Conservation (phyloP, 2,329 filamentous ascomycete genomes). For the Huntiella moniliformis region DNA sequence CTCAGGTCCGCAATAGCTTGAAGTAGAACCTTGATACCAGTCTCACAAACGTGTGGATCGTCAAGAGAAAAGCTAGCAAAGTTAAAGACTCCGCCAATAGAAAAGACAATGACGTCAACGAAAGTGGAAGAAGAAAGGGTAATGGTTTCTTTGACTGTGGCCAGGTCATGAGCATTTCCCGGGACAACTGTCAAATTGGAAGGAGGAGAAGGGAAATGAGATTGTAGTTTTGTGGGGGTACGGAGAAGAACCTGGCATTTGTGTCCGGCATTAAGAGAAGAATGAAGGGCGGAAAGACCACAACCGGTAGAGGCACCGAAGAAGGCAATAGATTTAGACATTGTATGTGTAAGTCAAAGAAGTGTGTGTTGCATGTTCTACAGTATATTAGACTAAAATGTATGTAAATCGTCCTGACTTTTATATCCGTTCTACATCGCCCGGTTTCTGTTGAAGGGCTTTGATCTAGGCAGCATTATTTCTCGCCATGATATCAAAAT, state of each 20-base stretch:
- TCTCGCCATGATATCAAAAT: too few relatives aligned
- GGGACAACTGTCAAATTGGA: conserved; percentile 22
- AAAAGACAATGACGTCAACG: conserved; percentile 28
- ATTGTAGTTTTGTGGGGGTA: conserved; percentile 28
- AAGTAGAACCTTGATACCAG: conserved; percentile 25
- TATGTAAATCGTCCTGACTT: too few relatives aligned
- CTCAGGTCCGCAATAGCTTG: conserved; percentile 20
- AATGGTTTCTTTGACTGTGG: conserved; percentile 22
- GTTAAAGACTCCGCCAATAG: conserved; percentile 24
- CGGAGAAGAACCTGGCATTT: conserved; percentile 31
- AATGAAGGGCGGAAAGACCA: conserved; percentile 27
- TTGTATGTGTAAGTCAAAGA: too few relatives aligned
- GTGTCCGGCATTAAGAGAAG: conserved; percentile 26
- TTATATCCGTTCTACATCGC: too few relatives aligned
- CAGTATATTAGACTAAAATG: too few relatives aligned
- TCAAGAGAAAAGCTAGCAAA: conserved; percentile 21
- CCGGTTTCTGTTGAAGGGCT: too few relatives aligned
- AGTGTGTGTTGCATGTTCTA: too few relatives aligned
- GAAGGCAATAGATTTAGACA: conserved; percentile 26
- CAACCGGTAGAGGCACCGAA: conserved; percentile 34
- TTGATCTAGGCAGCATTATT: too few relatives aligned
- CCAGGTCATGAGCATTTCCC: conserved; percentile 28
- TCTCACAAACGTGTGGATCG: conserved; percentile 30
- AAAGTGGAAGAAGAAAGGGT: conserved; percentile 16
- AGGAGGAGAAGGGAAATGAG: conserved; percentile 17